Percentiles rank a stretch among this genome's conserved stretches.
Evolutionary conservation across 108 stramenopile genomes (phyloP).

Genomic region (Fistulifera pelliculosa): DNA sequence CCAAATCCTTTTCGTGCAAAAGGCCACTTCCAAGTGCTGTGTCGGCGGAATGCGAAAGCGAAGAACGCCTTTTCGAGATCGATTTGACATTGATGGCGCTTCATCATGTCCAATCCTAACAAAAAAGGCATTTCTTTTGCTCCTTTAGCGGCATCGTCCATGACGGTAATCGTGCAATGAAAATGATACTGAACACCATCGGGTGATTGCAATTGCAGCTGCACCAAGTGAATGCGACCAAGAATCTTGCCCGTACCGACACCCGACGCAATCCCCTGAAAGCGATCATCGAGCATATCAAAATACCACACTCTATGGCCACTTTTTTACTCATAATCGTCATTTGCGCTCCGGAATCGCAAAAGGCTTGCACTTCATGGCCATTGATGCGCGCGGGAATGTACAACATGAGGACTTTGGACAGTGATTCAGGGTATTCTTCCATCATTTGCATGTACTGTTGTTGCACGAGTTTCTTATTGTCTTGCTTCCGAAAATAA

Average conservation of each 20-base stretch:
- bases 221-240: conserved; percentile 71
- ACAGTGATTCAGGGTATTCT: conserved; percentile 92
- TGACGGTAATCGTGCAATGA: conserved; percentile 59
- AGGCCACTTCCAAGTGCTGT: conserved; percentile 45
- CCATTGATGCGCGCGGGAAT: conserved; percentile 81
- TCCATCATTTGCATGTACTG: conserved; percentile 87
- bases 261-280: conserved; percentile 82
- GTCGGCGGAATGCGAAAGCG: conserved; percentile 33
- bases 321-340: conserved; percentile 81
- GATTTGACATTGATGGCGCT: conserved; percentile 84
- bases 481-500: conserved; percentile 67
- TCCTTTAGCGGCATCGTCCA: conserved; percentile 57
- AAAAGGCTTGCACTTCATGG: conserved; percentile 83
- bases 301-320: conserved; percentile 72
- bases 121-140: conserved; percentile 92
- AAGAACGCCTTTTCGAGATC: conserved; percentile 65
- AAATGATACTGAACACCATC: conserved; percentile 39
- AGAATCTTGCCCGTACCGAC: conserved; percentile 91
- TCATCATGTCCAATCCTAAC: conserved; percentile 95
- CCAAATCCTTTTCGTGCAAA: conserved; percentile 85
- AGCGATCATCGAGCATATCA: conserved; percentile 82
- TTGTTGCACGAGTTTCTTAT: conserved; percentile 40
- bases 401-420: conserved; percentile 91
- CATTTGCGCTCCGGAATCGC: conserved; percentile 91
- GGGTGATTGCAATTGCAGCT: conserved; percentile 38